Evolutionary conservation across 139 green algal species (phyloP).

Genomic region (Asterochloris erici): DNA sequence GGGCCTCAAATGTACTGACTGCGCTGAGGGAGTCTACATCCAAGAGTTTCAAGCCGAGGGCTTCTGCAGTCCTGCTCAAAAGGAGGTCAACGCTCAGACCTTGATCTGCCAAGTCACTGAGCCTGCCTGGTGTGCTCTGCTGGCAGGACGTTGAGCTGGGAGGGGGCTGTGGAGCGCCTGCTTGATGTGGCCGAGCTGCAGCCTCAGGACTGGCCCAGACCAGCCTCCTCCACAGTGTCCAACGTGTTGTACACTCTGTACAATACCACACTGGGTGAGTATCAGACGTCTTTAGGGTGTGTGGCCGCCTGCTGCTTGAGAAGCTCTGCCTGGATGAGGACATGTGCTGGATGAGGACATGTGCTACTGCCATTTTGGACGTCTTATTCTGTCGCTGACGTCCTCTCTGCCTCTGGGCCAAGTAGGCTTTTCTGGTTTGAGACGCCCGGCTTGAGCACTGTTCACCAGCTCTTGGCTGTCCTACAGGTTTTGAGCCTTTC

Average conservation of each 20-base stretch:
- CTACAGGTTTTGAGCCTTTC: background rate
- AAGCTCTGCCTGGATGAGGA: background rate
- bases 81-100: background rate
- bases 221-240: constrained; percentile 26
- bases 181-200: constrained; percentile 60
- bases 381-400: too few species aligned
- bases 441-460: background rate
- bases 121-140: background rate
- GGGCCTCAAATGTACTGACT: background rate
- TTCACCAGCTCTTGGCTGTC: background rate
- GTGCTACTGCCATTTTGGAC: background rate
- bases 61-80: background rate
- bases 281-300: background rate
- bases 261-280: constrained; percentile 27
- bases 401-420: background rate
- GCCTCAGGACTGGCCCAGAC: constrained; percentile 27
- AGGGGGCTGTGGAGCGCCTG: constrained; percentile 86
- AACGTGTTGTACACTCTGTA: constrained; percentile 43
- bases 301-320: background rate
- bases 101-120: background rate
- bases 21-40: background rate
- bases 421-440: background rate
- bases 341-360: background rate
- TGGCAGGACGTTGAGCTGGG: constrained; percentile 70
- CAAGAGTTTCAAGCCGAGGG: background rate